Evolutionary conservation across 2,329 filamentous ascomycete genomes (phyloP), one percentile per base, ranked within the genome.

Genomic region (Epichloe elymi): DNA sequence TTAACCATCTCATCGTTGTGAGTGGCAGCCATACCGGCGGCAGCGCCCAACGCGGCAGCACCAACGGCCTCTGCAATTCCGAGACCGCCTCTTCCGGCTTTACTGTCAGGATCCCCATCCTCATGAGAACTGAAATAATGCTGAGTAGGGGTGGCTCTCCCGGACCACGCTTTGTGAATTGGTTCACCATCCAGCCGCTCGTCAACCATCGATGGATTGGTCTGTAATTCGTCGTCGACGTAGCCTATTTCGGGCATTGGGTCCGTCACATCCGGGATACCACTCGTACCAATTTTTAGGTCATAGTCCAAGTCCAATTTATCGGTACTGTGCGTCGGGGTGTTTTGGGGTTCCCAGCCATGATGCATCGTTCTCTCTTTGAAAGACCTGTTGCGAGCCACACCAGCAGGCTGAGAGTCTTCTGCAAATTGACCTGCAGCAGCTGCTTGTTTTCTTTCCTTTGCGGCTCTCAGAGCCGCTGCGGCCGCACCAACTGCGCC

Each of bases 191-290:
- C 82, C 47, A 85, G 77, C 1, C 83, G 83, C 17, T 86, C 88
- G 57, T 89, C 79, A 40, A 94, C 81, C 47, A 90, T 75, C 0
- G 90, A 95, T 3, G 88, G 88, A 61, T 94, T 94, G 17, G 89
- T 95, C 44, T 80, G 83, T 15, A 88, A 76, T 54, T 94, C 88
- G 38, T 80, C 76, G 11, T 76, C 72, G 2, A 69, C 58, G 57
- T 87, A 85, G 4, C 85, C 88, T 60, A 86, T 82, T 61, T 90
- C 88, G 0, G 85, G 87, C 72, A 90, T 79, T 5, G 85, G 84
- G 58, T 90, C 74, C 51, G 82, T 69, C 37, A 78, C 68, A 56
- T 83, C 76, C 3, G 88, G 88, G 54, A 90, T 64, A 45, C 82
- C 84, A 62, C 76, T 88, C 42, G 84, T 79, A 40, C 76, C 77